Evolutionary conservation across 306 rosid species (phyloP), one percentile per base, ranked within the genome.

Genomic region (Canavalia ensiformis): DNA sequence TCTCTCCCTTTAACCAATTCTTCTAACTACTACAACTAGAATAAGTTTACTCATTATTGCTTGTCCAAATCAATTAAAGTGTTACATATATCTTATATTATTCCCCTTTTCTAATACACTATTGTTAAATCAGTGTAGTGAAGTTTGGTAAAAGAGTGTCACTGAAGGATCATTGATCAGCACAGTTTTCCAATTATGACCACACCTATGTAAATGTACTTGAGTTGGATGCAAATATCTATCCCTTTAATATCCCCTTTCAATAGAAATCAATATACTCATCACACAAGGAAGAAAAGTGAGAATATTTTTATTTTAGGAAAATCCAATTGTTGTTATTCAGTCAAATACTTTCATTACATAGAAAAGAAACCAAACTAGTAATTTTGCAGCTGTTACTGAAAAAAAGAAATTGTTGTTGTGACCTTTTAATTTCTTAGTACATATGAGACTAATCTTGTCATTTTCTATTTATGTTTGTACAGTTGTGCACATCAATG

Each of bases 171-270:
- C 37, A 30, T 41, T 50, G 47, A 29, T 54, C 30, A 31, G 12
- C 29, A 58, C 4, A 57, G 69, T 75, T 68, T 8, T 25, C 45
- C 13, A 75, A 58, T 47, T 77, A 65, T 70, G 79, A 62, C 63
- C 62, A 56, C 54, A 70, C 69, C 30, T 1, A 4, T 50, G 35
- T 58, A 68, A 30, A 18, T 13, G 67, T 18, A 55, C 18, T 52
- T 31, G 50, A 59, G 46, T 65, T 54, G 44, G 62, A 46, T 67
- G 63, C 62, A 74, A 55, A 66, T 46, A 45, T 28, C 4, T 56
- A 30, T 44, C 63, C 46, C 29, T 52, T n/a, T 37, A 45, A 9
- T 30, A 68, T 8, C 56, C 13, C 35, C 7, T 30, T 69, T 28
- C 6, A 18, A 2, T 4, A 18, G 69, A 69, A 46, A 57, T 1